Conservation (phyloP, 106 monocot species). For the Posidonia australis region DNA sequence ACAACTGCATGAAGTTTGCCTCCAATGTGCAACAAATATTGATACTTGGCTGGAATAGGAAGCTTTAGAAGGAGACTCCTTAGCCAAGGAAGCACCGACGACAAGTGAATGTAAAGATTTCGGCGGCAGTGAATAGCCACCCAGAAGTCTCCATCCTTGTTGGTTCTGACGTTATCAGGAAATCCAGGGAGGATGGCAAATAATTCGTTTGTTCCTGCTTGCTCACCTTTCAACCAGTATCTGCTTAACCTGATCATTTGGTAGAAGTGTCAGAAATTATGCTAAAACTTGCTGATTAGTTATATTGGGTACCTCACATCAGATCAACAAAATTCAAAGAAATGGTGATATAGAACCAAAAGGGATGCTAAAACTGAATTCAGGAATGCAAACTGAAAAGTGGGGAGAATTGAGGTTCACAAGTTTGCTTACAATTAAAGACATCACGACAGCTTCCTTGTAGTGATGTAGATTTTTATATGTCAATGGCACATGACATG, state of each 20-base stretch:
- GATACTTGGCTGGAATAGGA: slow-evolving; percentile 56
- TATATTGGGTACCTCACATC: no score
- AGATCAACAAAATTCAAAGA: no score
- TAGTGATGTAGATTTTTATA: no score
- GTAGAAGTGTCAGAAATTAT: no score
- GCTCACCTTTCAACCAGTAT: slow-evolving; percentile 96
- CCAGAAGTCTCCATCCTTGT: slow-evolving; percentile 94
- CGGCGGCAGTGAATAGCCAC: slow-evolving; percentile 77
- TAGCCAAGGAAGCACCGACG: slow-evolving; percentile 21
- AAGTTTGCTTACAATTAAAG: no score
- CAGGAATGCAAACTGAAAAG: no score
- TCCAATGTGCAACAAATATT: slow-evolving; percentile 52
- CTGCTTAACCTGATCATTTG: slow-evolving; percentile 37
- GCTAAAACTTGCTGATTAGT: no score
- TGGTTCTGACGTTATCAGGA: slow-evolving; percentile 88
- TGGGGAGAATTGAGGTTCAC: no score
- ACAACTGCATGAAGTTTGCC: slow-evolving; percentile 59
- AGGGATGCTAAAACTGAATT: no score
- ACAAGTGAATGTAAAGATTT: slow-evolving; percentile 20
- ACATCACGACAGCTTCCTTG: no score
- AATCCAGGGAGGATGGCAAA: slow-evolving; percentile 72
- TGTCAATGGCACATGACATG: no score
- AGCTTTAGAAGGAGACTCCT: slow-evolving; percentile 61
- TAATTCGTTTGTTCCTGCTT: slow-evolving; percentile 50
- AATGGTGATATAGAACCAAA: no score